Percentiles rank a stretch among this genome's conserved stretches.
These are phyloP conservation scores for Blastobotrys attinorum DNA, from an alignment of 805 yeast genomes.

Conservation along the genomic window DNA sequence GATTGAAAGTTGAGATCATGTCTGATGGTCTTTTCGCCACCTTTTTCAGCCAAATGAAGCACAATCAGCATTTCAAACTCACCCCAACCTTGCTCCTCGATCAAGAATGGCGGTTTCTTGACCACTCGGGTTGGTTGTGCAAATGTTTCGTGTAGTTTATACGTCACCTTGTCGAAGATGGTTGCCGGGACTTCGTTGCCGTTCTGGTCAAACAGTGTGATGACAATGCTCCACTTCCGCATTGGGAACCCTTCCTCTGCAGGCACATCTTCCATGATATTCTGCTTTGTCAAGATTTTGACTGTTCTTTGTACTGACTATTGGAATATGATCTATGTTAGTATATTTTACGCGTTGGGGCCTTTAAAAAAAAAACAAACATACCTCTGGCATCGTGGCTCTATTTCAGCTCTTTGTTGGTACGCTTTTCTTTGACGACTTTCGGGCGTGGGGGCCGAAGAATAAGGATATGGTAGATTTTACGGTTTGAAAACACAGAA, in stretches of 20 bases:
- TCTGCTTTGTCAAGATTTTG: conserved; percentile 81
- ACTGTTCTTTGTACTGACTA: conserved; percentile 65
- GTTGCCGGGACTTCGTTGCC: conserved; percentile 82
- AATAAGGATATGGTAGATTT: too few species aligned
- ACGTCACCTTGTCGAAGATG: conserved; percentile 85
- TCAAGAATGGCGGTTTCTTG: conserved; percentile 76
- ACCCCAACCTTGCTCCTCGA: conserved; percentile 97
- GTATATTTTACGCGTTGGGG: not conserved
- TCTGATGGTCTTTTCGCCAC: conserved; percentile 77
- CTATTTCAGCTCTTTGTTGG: too few species aligned
- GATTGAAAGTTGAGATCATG: conserved; percentile 85
- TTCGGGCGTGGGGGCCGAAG: too few species aligned
- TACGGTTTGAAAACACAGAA: too few species aligned
- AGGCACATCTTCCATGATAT: conserved; percentile 69
- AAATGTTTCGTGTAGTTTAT: conserved; percentile 91
- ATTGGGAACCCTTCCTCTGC: conserved; percentile 87
- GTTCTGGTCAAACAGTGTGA: conserved; percentile 63
- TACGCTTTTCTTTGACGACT: too few species aligned
- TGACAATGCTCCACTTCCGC: conserved; percentile 85
- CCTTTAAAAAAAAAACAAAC: not conserved
- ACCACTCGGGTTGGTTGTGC: conserved; percentile 76
- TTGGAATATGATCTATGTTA: too few species aligned
- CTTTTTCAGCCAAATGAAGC: conserved; percentile 69
- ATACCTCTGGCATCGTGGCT: too few species aligned
- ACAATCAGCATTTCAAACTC: conserved; percentile 85